These are phyloP conservation scores for Chaetomiaceae sp. DNA, from an alignment of 2,329 filamentous ascomycete species.

Conservation along the genomic window DNA sequence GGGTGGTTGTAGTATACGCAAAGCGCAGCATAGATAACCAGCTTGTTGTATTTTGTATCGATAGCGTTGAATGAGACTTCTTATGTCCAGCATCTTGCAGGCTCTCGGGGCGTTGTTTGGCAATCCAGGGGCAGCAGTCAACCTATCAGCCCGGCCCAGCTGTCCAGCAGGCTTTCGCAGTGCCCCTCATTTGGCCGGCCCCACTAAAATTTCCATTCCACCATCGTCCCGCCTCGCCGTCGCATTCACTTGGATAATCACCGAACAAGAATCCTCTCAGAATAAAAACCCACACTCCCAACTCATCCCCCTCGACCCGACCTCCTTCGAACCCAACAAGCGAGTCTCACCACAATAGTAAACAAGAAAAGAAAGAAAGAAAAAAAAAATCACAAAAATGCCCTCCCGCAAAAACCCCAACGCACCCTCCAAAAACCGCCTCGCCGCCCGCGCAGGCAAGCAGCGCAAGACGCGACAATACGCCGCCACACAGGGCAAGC, in stretches of 20 bases:
- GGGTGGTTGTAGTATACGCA: no score
- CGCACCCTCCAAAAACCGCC: slow-evolving; percentile 50
- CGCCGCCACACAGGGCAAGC: slow-evolving; percentile 32
- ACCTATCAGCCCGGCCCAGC: not conserved
- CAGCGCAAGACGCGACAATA: slow-evolving; percentile 43
- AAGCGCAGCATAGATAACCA: no score
- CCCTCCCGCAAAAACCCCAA: slow-evolving; percentile 57
- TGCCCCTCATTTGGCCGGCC: not conserved
- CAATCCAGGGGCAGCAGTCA: not conserved
- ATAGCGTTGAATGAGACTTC: no score
- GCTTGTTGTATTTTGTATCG: no score
- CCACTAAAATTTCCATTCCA: slow-evolving; percentile 11
- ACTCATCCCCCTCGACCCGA: not conserved
- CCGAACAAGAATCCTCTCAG: not conserved
- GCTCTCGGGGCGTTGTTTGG: no score
- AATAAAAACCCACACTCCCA: not conserved
- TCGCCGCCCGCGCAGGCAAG: slow-evolving; percentile 43
- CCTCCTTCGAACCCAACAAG: not conserved
- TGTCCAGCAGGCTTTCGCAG: not conserved
- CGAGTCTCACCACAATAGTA: no score
- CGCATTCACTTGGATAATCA: not conserved
- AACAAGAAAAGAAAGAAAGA: slow-evolving; percentile 1
- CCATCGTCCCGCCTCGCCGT: no score
- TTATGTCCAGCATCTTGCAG: no score
- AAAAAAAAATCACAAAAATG: slow-evolving; percentile 35